A percentile compares a stretch with the other conserved stretches of the same genome.
These are phyloP conservation scores for Sarcodon sp. DNA, from an alignment of 768 basidiomycete genomes.

Conservation along the genomic window DNA sequence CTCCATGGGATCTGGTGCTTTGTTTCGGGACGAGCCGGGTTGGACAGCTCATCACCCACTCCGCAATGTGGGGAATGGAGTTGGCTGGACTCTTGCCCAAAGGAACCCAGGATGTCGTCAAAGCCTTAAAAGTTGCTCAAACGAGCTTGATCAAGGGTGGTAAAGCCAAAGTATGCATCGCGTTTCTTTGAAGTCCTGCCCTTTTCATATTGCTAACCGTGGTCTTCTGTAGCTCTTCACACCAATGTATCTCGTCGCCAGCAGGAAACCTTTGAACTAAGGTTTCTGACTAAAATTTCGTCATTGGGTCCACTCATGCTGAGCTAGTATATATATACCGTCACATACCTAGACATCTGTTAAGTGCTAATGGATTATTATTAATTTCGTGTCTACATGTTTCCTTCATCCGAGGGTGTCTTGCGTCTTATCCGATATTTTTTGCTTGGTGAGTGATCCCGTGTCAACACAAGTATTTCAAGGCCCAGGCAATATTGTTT, in stretches of 20 bases:
- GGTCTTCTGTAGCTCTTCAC: conserved; percentile 55
- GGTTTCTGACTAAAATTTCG: neutral
- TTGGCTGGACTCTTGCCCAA: conserved; percentile 72
- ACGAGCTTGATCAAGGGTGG: conserved; percentile 76
- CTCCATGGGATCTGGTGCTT: conserved; percentile 80
- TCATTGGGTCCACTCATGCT: neutral
- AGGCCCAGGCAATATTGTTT: no score
- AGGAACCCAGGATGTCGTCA: conserved; percentile 85
- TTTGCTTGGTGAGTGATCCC: no score
- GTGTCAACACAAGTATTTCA: no score
- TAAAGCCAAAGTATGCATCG: conserved; percentile 55
- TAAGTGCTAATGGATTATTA: no score
- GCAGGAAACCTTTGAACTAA: conserved; percentile 10
- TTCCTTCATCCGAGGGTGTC: no score
- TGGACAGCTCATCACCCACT: conserved; percentile 77
- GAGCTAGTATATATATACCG: no score
- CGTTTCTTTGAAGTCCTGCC: neutral
- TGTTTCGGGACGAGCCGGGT: conserved; percentile 87
- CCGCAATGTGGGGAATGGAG: conserved; percentile 67
- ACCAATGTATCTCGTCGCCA: conserved; percentile 69
- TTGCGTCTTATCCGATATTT: no score
- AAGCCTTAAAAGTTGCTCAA: conserved; percentile 76
- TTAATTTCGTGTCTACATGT: no score
- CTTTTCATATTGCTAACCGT: neutral
- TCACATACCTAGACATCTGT: no score